Conservation (phyloP, 805 yeast species). For the Metschnikowia gruessii region DNA sequence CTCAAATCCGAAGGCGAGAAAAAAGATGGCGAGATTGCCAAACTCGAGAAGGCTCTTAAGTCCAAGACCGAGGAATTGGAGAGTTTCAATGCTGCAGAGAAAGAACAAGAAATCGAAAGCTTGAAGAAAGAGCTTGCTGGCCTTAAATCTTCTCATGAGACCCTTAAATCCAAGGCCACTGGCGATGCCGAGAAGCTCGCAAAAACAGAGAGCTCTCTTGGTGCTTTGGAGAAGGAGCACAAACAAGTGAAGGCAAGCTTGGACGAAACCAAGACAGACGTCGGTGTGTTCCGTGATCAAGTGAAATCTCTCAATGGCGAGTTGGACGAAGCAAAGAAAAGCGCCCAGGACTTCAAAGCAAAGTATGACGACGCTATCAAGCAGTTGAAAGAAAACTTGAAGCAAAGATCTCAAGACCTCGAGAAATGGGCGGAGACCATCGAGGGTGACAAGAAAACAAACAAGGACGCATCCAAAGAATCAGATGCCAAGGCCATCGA, state of each 20-base stretch:
- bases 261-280: constrained; percentile 7
- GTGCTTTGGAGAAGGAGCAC: constrained; percentile 5
- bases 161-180: constrained; percentile 3
- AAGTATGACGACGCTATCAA: constrained; percentile 6
- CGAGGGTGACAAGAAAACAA: neutral
- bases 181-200: constrained; percentile 2
- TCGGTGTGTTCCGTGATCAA: constrained; percentile 7
- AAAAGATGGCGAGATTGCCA: neutral
- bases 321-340: constrained; percentile 1
- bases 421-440: constrained; percentile 3
- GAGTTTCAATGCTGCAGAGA: constrained; percentile 4
- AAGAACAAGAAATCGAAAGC: constrained; percentile 5
- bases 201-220: neutral
- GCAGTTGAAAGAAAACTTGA: constrained; percentile 6
- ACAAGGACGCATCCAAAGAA: neutral
- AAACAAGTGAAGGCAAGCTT: constrained; percentile 3
- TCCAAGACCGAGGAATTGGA: constrained; percentile 5
- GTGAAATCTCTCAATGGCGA: constrained; percentile 3
- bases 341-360: neutral
- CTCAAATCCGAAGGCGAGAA: constrained; percentile 9
- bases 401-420: constrained; percentile 5
- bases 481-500: neutral
- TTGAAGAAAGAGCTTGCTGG: constrained; percentile 5
- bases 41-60: constrained; percentile 3
- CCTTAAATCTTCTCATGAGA: neutral